A percentile compares a stretch with the other conserved stretches of the same genome.
These are phyloP conservation scores for Lindgomyces ingoldianus DNA, from an alignment of 495 filamentous ascomycete genomes.

Conservation along the genomic window DNA sequence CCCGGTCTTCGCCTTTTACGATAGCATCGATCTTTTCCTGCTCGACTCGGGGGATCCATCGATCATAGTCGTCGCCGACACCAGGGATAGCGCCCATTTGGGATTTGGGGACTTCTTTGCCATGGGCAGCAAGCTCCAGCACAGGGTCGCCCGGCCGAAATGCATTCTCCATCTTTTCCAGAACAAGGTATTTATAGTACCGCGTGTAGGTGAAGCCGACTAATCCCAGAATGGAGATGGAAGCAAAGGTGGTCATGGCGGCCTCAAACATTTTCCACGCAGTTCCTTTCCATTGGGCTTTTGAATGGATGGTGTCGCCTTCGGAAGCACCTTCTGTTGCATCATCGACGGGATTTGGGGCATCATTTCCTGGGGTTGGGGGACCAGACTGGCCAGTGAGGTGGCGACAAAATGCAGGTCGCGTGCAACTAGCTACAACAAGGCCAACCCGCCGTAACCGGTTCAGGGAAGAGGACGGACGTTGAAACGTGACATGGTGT, in stretches of 20 bases:
- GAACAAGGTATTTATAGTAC: conserved; percentile 85
- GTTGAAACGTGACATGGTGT: conserved; percentile 16
- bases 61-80: conserved; percentile 54
- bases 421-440: not conserved
- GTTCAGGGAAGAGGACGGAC: not conserved
- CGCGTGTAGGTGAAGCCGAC: conserved; percentile 83
- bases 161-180: conserved; percentile 90
- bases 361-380: conserved; percentile 32
- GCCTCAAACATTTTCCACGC: conserved; percentile 81
- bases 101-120: conserved; percentile 32
- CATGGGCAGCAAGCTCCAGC: conserved; percentile 75
- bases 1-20: conserved; percentile 64
- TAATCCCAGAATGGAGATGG: conserved; percentile 74
- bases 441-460: conserved; percentile 19
- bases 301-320: not conserved
- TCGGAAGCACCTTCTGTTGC: conserved; percentile 19
- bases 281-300: conserved; percentile 50
- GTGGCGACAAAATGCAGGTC: not conserved
- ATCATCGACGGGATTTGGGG: conserved; percentile 37
- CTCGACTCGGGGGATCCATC: conserved; percentile 82
- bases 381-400: conserved; percentile 31
- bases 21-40: conserved; percentile 78
- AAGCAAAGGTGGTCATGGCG: conserved; percentile 83
- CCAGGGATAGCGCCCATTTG: conserved; percentile 20
- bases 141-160: conserved; percentile 91